Evolutionary conservation across 495 filamentous ascomycete species (phyloP).

Genomic region (Aspergillus bridgeri): DNA sequence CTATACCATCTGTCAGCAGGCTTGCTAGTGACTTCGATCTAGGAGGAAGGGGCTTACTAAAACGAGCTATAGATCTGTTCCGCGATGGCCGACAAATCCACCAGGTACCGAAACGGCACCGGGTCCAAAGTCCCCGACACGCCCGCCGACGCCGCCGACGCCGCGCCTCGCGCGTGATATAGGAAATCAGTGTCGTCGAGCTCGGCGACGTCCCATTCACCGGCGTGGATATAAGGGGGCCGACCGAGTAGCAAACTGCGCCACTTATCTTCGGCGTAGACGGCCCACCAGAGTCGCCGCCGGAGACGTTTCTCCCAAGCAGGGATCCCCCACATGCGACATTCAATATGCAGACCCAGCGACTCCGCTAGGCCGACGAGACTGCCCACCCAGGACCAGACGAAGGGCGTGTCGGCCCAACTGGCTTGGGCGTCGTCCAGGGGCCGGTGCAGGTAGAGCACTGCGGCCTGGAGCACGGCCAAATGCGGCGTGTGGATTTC

Average conservation of each 20-base stretch:
- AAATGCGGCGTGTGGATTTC: constrained; percentile 37
- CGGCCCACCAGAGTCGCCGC: constrained; percentile 82
- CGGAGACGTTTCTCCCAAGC: constrained; percentile 80
- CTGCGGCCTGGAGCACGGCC: constrained; percentile 31
- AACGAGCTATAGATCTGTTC: constrained; percentile 33
- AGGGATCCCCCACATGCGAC: constrained; percentile 83
- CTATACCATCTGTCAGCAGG: constrained; percentile 6
- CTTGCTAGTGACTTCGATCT: not conserved
- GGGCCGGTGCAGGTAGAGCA: constrained; percentile 34
- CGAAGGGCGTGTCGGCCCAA: constrained; percentile 30
- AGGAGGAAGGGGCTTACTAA: constrained; percentile 24
- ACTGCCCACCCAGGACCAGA: constrained; percentile 38
- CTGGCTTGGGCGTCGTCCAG: constrained; percentile 18
- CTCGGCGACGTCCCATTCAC: constrained; percentile 78
- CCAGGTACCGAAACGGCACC: constrained; percentile 27
- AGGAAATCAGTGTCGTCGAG: constrained; percentile 66
- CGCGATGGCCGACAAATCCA: constrained; percentile 27
- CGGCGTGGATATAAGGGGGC: constrained; percentile 72
- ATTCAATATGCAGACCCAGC: constrained; percentile 83
- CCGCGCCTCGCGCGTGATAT: constrained; percentile 21
- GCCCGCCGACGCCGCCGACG: constrained; percentile 18
- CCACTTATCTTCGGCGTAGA: constrained; percentile 96
- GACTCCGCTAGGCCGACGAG: constrained; percentile 30
- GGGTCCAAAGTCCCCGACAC: constrained; percentile 9
- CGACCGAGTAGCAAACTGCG: constrained; percentile 80